Conservation (phyloP, 129 eudicot genomes). For the Pulicaria dysenterica region DNA sequence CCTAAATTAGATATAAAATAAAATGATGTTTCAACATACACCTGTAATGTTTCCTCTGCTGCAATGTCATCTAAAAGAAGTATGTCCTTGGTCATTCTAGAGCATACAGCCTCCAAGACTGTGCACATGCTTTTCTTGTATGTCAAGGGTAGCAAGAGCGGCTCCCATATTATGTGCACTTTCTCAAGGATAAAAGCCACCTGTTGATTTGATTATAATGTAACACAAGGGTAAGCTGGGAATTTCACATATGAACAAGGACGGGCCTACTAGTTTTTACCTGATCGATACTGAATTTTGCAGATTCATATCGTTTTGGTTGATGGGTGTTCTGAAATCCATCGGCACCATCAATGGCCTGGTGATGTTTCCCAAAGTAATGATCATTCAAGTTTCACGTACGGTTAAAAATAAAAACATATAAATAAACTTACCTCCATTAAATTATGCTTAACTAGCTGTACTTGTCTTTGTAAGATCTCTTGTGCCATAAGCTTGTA, state of each 20-base stretch:
- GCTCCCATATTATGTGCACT: constrained; percentile 95
- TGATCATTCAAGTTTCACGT: constrained; percentile 1
- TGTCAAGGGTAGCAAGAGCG: constrained; percentile 65
- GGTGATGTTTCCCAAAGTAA: constrained; percentile 31
- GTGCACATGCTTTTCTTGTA: constrained; percentile 66
- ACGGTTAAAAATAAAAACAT: neutral
- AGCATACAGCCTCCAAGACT: constrained; percentile 71
- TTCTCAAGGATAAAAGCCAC: constrained; percentile 91
- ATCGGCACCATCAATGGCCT: constrained; percentile 94
- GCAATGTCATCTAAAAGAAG: constrained; percentile 96
- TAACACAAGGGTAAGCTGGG: neutral
- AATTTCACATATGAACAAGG: constrained; percentile 11
- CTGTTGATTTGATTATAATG: constrained; percentile 39
- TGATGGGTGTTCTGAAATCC: constrained; percentile 98
- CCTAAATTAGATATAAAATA: neutral
- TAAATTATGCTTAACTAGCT: constrained; percentile 66
- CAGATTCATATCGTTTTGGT: constrained; percentile 71
- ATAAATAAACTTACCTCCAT: constrained; percentile 53
- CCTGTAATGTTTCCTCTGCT: constrained; percentile 96
- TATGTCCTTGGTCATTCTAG: constrained; percentile 76
- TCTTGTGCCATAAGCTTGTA: constrained; percentile 85
- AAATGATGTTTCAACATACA: constrained; percentile 20
- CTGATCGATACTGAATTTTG: constrained; percentile 89
- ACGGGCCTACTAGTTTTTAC: constrained; percentile 33
- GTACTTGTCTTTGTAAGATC: constrained; percentile 76